Evolutionary conservation across 345 rosid genomes (phyloP).

Genomic region (Mercurialis annua): DNA sequence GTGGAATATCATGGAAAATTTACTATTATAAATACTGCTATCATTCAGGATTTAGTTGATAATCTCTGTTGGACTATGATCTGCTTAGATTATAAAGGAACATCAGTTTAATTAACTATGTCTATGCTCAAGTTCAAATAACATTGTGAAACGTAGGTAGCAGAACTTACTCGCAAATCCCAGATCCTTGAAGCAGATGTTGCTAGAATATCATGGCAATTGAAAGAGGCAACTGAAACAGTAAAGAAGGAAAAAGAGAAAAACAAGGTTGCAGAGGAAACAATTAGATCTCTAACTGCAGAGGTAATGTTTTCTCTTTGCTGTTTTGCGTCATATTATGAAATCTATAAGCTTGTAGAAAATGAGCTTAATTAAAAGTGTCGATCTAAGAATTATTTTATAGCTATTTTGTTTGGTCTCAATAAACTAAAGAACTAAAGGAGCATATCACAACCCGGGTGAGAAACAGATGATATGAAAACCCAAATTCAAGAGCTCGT

Average conservation of each 20-base stretch:
- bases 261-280: conserved; percentile 72
- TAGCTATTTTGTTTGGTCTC: neutral
- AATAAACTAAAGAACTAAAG: neutral
- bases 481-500: neutral
- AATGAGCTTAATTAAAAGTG: neutral
- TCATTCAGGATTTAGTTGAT: neutral
- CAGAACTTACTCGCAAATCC: conserved; percentile 51
- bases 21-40: neutral
- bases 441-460: neutral
- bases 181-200: conserved; percentile 66
- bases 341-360: neutral
- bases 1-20: neutral
- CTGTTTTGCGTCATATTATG: neutral
- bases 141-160: conserved; percentile 42
- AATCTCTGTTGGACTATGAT: neutral
- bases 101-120: neutral
- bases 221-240: conserved; percentile 59
- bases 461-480: neutral
- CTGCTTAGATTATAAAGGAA: neutral
- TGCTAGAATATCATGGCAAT: conserved; percentile 46
- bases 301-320: conserved; percentile 43
- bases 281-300: conserved; percentile 60
- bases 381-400: neutral
- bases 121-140: too few relatives aligned
- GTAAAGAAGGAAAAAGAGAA: conserved; percentile 75